phyloP scores from a whole-genome alignment of 2,329 filamentous ascomycete species.

The Erysiphe pulchra region DNA sequence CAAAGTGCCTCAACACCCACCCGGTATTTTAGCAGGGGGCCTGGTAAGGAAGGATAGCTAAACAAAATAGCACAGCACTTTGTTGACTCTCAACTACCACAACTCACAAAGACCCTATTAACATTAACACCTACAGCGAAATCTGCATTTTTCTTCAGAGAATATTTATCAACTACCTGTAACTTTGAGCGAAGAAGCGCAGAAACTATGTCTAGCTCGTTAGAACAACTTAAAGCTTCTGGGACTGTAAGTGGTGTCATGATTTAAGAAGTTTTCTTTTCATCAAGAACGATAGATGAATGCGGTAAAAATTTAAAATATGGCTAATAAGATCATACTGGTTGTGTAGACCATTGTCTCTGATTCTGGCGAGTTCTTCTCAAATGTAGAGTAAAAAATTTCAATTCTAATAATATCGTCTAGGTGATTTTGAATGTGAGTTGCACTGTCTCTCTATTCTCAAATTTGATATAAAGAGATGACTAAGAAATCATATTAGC shows the following conservation, averaged over 20 bases:
- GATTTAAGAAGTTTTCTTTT: not conserved
- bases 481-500: constrained; percentile 21
- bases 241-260: constrained; percentile 54
- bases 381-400: not conserved
- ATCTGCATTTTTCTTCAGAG: no score
- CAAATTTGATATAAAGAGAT: constrained; percentile 1
- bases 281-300: not conserved
- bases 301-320: not conserved
- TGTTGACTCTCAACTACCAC: no score
- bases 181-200: no score
- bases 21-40: no score
- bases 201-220: constrained; percentile 49
- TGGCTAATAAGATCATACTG: constrained; percentile 4
- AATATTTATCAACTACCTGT: no score
- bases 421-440: constrained; percentile 57
- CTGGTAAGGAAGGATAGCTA: no score
- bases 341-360: constrained; percentile 59
- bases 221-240: constrained; percentile 89
- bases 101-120: no score
- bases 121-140: no score
- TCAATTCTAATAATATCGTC: constrained; percentile 5
- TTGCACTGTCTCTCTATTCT: constrained; percentile 10
- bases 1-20: no score
- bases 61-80: no score
- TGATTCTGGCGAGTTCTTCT: constrained; percentile 52